Base-by-base conservation (phyloP, 75 land plant genomes). In the Adiantum capillusveneris region DNA sequence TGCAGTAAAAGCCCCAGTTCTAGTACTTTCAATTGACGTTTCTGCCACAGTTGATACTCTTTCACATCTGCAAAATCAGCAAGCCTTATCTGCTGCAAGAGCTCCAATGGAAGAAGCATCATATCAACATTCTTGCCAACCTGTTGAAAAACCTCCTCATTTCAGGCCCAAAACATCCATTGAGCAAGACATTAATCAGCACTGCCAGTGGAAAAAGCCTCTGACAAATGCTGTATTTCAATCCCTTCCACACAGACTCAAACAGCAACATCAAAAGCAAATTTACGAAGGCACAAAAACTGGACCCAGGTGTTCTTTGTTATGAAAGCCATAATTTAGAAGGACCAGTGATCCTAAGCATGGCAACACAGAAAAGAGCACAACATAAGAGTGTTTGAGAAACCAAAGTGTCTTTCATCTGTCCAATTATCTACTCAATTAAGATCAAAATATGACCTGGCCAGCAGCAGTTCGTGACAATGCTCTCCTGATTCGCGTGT, bases 1-100 rank as follows among this genome's bases (percentile, higher is more conserved):
- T 92, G 87, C 27, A 81, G 57, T 17, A 92, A 75, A 2, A 92
- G 75, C 14, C 98, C 98, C 48, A 90, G 96, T 54, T 92, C 98
- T 34, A 92, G 80, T 43, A 85, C 48, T 62, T 68, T 82, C 55
- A 92, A 56, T 52, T 78, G 75, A 34, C 90, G 65, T 31, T 45
- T 71, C 58, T 74, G 77, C 98, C 98, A 92, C 17, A 63, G 63
- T 22, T 83, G 74, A 64, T 81, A 88, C 56, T 89, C 95, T 56
- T 69, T 65, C 5, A 60, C 80, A 65, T 88, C 80, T 45, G 72
- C 62, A 63, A 92, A 92, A 61, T 86, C 84, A 39, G 87, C 78
- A 43, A 73, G n/a, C 37, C 79, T 80, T 60, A 88, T 81, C 59
- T 92, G 96, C 59, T 88, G 98, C 31, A 92, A 44, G 11, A 92